Evolutionary conservation across 345 rosid species (phyloP), one percentile per base, ranked within the genome.

Genomic region (Gossypium thurberi): DNA sequence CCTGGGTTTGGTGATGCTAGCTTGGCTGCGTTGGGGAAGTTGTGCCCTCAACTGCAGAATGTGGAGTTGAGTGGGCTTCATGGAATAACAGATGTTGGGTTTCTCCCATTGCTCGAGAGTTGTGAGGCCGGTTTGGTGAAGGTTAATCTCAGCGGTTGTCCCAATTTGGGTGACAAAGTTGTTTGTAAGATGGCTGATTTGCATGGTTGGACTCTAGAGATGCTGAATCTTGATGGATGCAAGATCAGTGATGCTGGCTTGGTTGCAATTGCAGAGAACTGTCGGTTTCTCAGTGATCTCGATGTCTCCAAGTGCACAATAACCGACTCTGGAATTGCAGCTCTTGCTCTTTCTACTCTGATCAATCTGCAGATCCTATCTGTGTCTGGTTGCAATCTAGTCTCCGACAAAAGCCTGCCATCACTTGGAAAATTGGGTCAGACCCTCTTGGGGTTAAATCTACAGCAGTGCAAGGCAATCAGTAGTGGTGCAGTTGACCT

Each of bases 1-100:
- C 96, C 94, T 37, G 96, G 97, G 62, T 91, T 95, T 71, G 97
- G 98, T 62, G 89, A 95, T 55, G 76, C 76, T 50, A 84, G 84
- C 82, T 78, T 95, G 72, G 82, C 87, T 63, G 79, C 83, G n/a
- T 68, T 95, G 69, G 97, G 91, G 8, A 89, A 88, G 77, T 44
- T 91, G 69, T 95, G 98, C 82, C 88, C 94, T n/a, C 84, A 81
- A 47, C 76, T 95, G 65, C 88, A 87, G 80, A 71, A 90, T 50
- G 47, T 93, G 53, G 96, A 86, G n/a, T 79, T 95, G 33, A 80
- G 76, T 28, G 93, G 97, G 21, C 94, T 92, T 67, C 81, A 73
- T 76, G 90, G 81, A 13, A 74, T 93, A 20, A 91, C 96, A 55
- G 97, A 95, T 81, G 81, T 86, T 50, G 94, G 99, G 13, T 71